Base-by-base conservation (phyloP, 306 rosid species). In the Lathyrus aphaca region DNA sequence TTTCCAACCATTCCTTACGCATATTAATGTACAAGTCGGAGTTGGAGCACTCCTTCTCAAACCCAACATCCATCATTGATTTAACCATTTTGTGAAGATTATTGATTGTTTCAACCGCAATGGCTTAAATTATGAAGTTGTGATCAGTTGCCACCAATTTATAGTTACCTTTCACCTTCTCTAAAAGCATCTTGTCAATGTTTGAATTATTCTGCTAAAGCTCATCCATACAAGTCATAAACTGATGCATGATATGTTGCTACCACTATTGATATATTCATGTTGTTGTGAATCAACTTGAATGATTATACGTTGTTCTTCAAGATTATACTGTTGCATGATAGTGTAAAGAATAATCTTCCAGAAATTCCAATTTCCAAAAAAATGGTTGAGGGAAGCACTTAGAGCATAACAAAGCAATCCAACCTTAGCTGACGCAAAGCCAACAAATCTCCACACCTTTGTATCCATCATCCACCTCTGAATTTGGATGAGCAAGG, bases 1-100 rank as follows among this genome's bases (percentile, higher is more conserved):
- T 91, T 63, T 81, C 86, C 16, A 89, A 56, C 46, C 85, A 92
- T 72, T 89, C 89, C 19, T 86, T 76, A 61, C 98, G 79, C 69
- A 83, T 80, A 60, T 71, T 80, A 16, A 77, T 83, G 77, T 82
- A 89, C 4, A 49, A 3, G 0, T 16, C 25, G 3, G 2, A 3
- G 0, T 16, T 21, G 3, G 2, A 16, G 5, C 55, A 49, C 5
- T 6, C 62, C 59, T 92, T 86, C 35, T 80, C 84, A 39, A 84
- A 83, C n/a, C 96, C 89, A 3, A 80, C 83, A 8, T 80, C 76
- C 62, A 78, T 84, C 95, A 86, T 84, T 5, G n/a, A n/a, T n/a
- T n/a, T n/a, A n/a, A n/a, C n/a, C n/a, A n/a, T 83, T 62, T 86
- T 83, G 8, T 80, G 85, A 61, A 92, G 90, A 18, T 87, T 82